phyloP scores from a whole-genome alignment of 129 eudicot species.

The Solidago caesia region DNA sequence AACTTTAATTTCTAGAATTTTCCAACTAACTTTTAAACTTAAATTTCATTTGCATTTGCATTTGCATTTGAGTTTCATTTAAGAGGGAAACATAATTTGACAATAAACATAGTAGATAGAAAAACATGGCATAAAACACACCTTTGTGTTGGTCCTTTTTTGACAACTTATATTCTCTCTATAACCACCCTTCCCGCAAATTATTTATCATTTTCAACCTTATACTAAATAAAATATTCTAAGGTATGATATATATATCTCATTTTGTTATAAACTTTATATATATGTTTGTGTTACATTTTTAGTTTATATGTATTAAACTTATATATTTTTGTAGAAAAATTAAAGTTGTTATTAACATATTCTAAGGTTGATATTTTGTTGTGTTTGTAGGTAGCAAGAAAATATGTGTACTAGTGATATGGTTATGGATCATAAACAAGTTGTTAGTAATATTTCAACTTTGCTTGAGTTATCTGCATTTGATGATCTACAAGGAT shows the following conservation, averaged over 20 bases:
- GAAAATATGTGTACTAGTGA: constrained; percentile 32
- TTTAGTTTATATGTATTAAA: too few species aligned
- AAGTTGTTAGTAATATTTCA: constrained; percentile 20
- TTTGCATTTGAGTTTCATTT: constrained; percentile 40
- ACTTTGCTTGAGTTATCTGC: constrained; percentile 70
- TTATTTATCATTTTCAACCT: constrained; percentile 12
- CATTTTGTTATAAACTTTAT: not conserved
- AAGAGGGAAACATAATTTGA: constrained; percentile 18
- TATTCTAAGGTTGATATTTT: not conserved
- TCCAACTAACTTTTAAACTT: constrained; percentile 13
- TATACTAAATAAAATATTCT: not conserved
- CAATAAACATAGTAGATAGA: not conserved
- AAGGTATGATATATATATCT: constrained; percentile 25
- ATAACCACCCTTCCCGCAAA: constrained; percentile 19
- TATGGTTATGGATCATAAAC: constrained; percentile 36
- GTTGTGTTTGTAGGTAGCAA: constrained; percentile 25
- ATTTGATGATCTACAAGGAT: constrained; percentile 50
- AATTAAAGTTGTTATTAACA: too few species aligned
- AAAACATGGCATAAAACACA: not conserved
- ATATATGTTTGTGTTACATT: too few species aligned
- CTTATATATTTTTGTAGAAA: too few species aligned
- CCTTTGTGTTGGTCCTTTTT: constrained; percentile 34
- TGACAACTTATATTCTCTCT: constrained; percentile 27
- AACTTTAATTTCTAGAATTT: constrained; percentile 21
- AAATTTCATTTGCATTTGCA: constrained; percentile 27